Evolutionary conservation across 352 stramenopile species (phyloP).

Genomic region (Phytophthora sojae): DNA sequence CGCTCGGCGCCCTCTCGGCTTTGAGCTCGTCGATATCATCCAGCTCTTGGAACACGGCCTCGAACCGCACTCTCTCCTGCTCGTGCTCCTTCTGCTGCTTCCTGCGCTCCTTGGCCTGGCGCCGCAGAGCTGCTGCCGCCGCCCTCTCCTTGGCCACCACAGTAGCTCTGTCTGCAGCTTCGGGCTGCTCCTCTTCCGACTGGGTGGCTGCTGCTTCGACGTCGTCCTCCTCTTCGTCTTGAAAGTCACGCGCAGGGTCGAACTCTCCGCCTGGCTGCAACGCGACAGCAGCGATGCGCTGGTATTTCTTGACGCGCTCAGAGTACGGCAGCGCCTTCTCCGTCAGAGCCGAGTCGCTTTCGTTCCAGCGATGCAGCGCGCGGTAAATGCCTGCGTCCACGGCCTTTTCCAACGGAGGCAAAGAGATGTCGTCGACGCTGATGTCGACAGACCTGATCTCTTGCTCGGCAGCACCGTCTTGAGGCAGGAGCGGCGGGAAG

Average conservation of each 20-base stretch:
- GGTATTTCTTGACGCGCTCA: constrained; percentile 68
- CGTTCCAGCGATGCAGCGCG: constrained; percentile 72
- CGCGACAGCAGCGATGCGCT: constrained; percentile 55
- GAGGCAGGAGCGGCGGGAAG: constrained; percentile 60
- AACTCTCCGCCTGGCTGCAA: constrained; percentile 50
- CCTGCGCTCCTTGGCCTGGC: constrained; percentile 28
- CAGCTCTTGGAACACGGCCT: constrained; percentile 47
- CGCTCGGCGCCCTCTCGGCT: constrained; percentile 52
- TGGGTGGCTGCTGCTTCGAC: constrained; percentile 24
- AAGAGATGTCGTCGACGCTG: constrained; percentile 50
- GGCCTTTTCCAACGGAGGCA: constrained; percentile 62
- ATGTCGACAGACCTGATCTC: constrained; percentile 39
- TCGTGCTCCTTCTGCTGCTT: constrained; percentile 37
- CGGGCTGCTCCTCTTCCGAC: constrained; percentile 19
- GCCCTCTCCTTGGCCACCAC: constrained; percentile 37
- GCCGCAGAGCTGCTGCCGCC: constrained; percentile 13
- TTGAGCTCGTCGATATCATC: constrained; percentile 50
- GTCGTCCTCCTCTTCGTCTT: constrained; percentile 23
- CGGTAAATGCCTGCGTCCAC: constrained; percentile 66
- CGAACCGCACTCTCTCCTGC: constrained; percentile 37
- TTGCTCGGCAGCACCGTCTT: constrained; percentile 5
- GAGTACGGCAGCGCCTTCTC: constrained; percentile 64
- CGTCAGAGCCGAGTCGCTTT: constrained; percentile 47
- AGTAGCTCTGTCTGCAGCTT: constrained; percentile 20
- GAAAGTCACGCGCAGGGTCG: neutral